These are phyloP conservation scores for Elongisporangium undulatum DNA, from an alignment of 352 stramenopile genomes.

Conservation along the genomic window DNA sequence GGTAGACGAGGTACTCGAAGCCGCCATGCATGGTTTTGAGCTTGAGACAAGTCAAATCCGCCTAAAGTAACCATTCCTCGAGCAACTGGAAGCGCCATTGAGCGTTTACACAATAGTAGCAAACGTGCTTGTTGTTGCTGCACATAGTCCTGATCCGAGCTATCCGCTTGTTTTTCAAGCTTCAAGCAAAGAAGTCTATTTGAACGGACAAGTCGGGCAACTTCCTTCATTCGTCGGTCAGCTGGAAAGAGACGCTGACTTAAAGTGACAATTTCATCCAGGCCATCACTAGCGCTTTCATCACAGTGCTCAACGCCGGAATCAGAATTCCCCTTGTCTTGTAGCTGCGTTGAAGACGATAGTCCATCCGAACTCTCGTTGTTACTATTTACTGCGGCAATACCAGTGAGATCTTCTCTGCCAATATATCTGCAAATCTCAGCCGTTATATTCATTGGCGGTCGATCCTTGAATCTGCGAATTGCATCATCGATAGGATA, in stretches of 20 bases:
- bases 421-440: slow-evolving; percentile 54
- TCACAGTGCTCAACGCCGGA: slow-evolving; percentile 3
- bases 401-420: slow-evolving; percentile 49
- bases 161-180: slow-evolving; percentile 56
- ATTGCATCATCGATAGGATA: slow-evolving; percentile 59
- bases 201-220: slow-evolving; percentile 72
- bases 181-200: slow-evolving; percentile 68
- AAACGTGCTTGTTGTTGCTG: slow-evolving; percentile 93
- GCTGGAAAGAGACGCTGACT: slow-evolving; percentile 62
- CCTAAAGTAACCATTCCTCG: slow-evolving; percentile 97
- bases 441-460: slow-evolving; percentile 49
- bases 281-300: slow-evolving; percentile 45
- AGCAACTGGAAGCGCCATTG: slow-evolving; percentile 91
- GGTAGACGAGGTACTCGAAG: slow-evolving; percentile 91
- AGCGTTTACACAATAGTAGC: slow-evolving; percentile 92
- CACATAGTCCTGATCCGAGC: slow-evolving; percentile 69
- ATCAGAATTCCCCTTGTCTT: neutral
- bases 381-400: neutral
- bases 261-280: slow-evolving; percentile 46
- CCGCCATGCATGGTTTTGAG: slow-evolving; percentile 77
- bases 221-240: slow-evolving; percentile 81
- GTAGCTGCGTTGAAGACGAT: neutral
- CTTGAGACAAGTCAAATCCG: slow-evolving; percentile 69
- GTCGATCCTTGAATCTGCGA: slow-evolving; percentile 48
- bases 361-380: neutral